Evolutionary conservation across 495 filamentous ascomycete genomes (phyloP), one percentile per base, ranked within the genome.

Genomic region (Delitschia confertaspora): DNA sequence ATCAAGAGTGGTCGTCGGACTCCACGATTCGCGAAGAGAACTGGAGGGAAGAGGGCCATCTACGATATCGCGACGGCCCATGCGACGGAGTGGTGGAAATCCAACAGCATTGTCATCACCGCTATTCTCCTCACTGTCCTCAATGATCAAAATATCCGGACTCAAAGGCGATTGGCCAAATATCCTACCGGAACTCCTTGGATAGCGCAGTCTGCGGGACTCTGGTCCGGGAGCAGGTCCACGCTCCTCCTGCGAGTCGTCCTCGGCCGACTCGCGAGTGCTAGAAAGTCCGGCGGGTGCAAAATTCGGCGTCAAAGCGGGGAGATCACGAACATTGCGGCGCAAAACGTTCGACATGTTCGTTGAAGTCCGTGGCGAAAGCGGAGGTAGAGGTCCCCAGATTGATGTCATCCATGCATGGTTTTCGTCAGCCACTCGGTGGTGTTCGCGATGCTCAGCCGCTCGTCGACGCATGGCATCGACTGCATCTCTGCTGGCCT

Each of bases 1-100:
- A 65, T 89, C 81, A 4, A 80, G 53, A 27, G 57, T 53, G 17
- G 47, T 55, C 9, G 42, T 53, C 6, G 62, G 50, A 14, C 45
- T 54, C 61, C 61, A 59, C 3, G 60, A 58, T 33, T 60, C 55
- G 27, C 45, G 45, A 7, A 51, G 23, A 22, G 47, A 54, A 30
- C 38, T 52, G 23, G 44, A 51, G 16, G 49, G 44, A 2, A 56
- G 34, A 5, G 51, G 51, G 8, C 54, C 50, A 33, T 57, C 58
- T 6, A 43, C 47, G 17, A 59, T 59, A 24, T 35, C 53, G 35
- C 57, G 59, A 23, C 49, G 49, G 25, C 54, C 49, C 59, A 60
- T 53, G 8, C 59, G 38, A 23, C 57, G 59, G 1, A 62, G 57
- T 1, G 54, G 56, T 10, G 59, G 59, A 24, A 58, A 49, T 3